Evolutionary conservation across 169 alveolate genomes (phyloP).

Genomic region (Perkinsus olseni): DNA sequence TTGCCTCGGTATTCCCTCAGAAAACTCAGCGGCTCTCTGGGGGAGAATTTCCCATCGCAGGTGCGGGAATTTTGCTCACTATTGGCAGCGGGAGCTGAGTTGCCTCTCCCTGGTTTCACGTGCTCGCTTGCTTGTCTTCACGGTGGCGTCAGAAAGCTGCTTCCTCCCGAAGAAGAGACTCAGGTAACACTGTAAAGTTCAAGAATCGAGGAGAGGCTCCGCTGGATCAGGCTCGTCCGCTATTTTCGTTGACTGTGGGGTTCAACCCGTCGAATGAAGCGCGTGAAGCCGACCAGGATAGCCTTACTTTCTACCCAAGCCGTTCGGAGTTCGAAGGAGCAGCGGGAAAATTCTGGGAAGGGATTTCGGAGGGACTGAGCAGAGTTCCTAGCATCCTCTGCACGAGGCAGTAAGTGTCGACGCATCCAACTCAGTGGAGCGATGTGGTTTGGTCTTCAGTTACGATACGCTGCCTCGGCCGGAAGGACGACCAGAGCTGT

Average conservation of each 20-base stretch:
- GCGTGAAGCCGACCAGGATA: background rate
- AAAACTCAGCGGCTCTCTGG: too few species aligned
- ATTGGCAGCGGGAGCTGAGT: background rate
- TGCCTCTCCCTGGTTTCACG: background rate
- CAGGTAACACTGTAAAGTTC: background rate
- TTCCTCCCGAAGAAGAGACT: background rate
- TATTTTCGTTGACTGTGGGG: background rate
- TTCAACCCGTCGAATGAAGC: background rate
- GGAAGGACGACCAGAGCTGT: background rate
- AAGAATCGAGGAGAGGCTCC: background rate
- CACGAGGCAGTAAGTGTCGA: background rate
- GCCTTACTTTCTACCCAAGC: background rate
- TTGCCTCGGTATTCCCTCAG: background rate
- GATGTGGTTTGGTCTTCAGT: background rate
- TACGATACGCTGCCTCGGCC: background rate
- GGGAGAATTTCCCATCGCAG: background rate
- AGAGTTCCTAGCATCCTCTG: background rate
- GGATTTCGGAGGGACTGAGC: background rate
- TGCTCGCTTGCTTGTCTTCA: background rate
- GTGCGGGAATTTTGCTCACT: background rate
- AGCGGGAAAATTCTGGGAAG: background rate
- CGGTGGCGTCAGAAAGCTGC: background rate
- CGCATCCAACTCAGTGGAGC: background rate
- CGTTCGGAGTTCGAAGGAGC: background rate
- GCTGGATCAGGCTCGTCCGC: background rate